Evolutionary conservation across 495 filamentous ascomycete genomes (phyloP).

Genomic region (Annulohypoxylon maeteangense): DNA sequence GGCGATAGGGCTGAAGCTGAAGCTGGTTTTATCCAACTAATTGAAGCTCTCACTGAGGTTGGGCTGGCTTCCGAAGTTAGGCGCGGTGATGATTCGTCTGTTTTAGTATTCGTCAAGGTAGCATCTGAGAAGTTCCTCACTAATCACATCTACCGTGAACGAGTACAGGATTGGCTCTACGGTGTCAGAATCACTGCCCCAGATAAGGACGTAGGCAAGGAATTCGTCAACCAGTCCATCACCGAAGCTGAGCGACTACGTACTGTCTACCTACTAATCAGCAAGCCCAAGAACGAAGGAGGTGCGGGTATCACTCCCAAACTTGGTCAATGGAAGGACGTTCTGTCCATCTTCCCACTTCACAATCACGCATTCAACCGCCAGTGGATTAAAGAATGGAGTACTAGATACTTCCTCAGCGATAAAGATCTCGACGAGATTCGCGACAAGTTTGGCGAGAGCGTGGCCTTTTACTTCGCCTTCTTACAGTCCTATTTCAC

Average conservation of each 20-base stretch:
- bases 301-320: conserved; percentile 90
- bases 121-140: conserved; percentile 71
- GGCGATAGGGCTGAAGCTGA: conserved; percentile 72
- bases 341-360: conserved; percentile 85
- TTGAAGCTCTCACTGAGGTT: conserved; percentile 73
- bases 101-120: conserved; percentile 86
- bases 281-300: conserved; percentile 79
- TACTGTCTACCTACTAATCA: conserved; percentile 87
- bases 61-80: conserved; percentile 89
- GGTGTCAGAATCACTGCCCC: conserved; percentile 85
- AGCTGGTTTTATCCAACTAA: conserved; percentile 76
- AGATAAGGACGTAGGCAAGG: conserved; percentile 73
- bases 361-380: conserved; percentile 91
- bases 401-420: conserved; percentile 79
- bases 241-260: conserved; percentile 90
- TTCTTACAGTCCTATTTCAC: conserved; percentile 93
- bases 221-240: conserved; percentile 73
- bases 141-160: conserved; percentile 72
- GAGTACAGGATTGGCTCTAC: conserved; percentile 96
- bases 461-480: conserved; percentile 95
- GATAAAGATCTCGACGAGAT: conserved; percentile 83
- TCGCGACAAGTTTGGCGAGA: conserved; percentile 90
- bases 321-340: conserved; percentile 84
- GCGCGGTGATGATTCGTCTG: conserved; percentile 76
- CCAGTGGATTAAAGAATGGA: conserved; percentile 90